Base-by-base conservation (phyloP, 805 yeast genomes). In the Kuraishia piskuri region DNA sequence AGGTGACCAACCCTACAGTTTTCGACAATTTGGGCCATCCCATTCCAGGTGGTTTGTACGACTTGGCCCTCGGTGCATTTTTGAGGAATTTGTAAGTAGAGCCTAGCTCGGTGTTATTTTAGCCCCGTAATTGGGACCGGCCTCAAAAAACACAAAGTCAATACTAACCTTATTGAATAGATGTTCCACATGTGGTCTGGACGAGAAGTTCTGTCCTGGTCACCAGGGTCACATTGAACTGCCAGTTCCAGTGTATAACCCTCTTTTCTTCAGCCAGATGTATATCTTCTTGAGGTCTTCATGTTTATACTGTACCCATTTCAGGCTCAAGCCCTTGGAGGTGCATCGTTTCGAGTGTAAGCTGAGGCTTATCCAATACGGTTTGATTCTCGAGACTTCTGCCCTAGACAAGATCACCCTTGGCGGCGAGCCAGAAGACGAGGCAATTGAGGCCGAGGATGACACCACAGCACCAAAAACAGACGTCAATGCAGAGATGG, bases 221-320 rank as follows among this genome's bases (percentile, higher is more conserved):
- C 99, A 94, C 69, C 90, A 90, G 69, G 99, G 99, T 56, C 99
- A 94, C 69, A 90, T 94, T 58, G 97, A 92, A 68, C 78, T 94
- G 58, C 99, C 99, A 5, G 85, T 90, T 46, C 96, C 98, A 3
- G 95, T 89, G 48, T 94, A 90, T 75, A 92, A 90, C 67, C 98
- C 99, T 20, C 72, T 94, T 61, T 94, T 95, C 64, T 94, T 95
- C 81, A 82, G 83, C 64, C 97, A 92, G 70, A 75, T 94, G 77
- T 94, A 85, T 74, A 79, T 88, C 56, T 83, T 86, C 62, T 75
- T 95, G 65, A 79, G 98, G 67, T 78, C 90, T 48, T 71, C 91
- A 20, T 94, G 99, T 78, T 75, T 94, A 52, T 90, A 83, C 72
- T 94, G 99, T 72, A 95, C 89, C 68, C 85, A 79, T 57, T 90